Conservation (phyloP, 1,284 basidiomycete genomes). For the Somion occarium region DNA sequence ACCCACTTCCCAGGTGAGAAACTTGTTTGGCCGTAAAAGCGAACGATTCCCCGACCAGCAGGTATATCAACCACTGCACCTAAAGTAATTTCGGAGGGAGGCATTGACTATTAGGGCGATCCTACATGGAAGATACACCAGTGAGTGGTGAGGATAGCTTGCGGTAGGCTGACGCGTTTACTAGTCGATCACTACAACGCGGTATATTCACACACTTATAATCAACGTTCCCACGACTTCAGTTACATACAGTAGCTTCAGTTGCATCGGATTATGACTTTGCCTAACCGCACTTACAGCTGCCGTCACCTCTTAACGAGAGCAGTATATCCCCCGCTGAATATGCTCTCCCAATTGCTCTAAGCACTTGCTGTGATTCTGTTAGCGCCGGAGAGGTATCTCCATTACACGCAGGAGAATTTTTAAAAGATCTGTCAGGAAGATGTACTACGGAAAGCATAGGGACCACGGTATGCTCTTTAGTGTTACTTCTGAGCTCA, state of each 20-base stretch:
- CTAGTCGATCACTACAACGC: not conserved
- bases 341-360: not conserved
- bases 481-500: not conserved
- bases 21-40: slow-evolving; percentile 82
- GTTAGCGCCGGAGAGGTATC: too few species aligned
- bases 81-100: slow-evolving; percentile 31
- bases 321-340: not conserved
- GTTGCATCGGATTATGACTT: too few species aligned
- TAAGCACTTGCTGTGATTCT: not conserved
- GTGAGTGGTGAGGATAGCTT: too few species aligned
- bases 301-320: too few species aligned
- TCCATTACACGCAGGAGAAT: too few species aligned
- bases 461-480: slow-evolving; percentile 14
- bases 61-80: slow-evolving; percentile 72
- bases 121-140: too few species aligned
- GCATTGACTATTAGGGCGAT: slow-evolving; percentile 13
- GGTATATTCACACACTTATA: not conserved
- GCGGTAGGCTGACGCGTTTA: too few species aligned
- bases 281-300: too few species aligned
- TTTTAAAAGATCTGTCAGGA: too few species aligned
- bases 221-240: not conserved
- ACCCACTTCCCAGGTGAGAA: slow-evolving; percentile 94
- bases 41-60: slow-evolving; percentile 79
- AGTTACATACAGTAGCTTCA: not conserved
- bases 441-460: slow-evolving; percentile 13